Evolutionary conservation across 139 green algal species (phyloP), one percentile per base, ranked within the genome.

Genomic region (Microglena sp.): DNA sequence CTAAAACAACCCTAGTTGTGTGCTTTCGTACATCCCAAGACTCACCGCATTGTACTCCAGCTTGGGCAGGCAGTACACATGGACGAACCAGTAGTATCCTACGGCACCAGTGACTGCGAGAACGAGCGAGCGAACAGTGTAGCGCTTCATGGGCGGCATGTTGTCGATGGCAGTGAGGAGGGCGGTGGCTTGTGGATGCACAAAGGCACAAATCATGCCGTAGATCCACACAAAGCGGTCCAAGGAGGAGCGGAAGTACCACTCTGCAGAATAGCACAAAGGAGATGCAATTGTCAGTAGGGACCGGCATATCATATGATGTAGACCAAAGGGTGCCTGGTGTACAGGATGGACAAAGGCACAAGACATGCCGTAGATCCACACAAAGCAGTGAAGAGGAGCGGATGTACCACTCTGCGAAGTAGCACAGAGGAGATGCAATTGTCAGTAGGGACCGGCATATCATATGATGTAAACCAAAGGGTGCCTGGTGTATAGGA

Each of bases 211-310:
- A 2, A 95, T 28, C 92, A 98, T 98, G 73, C 92, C 92, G 45
- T 90, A 86, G 57, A 98, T 95, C 92, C 92, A 98, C 27, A 98
- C 73, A 71, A 95, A 98, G 36, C 92, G 75, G 71, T 98, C 92
- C 45, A 98, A 78, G 7, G 73, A 81, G 2, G 88, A 95, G 45
- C 92, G 85, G 80, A 98, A 98, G 66, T 85, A 89, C 88, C 88
- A 95, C 70, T 95, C 87, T 90, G 80, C 53, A 70, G 1, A 36
- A 36, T 55, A 11, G 7, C n/a, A 66, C 33, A 6, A 22, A 63
- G 43, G 18, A 18, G 43, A 18, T 18, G 43, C 43, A 53, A 53
- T 18, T 53, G 43, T 50, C 15, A n/a, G n/a, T n/a, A n/a, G n/a
- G n/a, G n/a, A n/a, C n/a, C n/a, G n/a, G n/a, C n/a, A n/a, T n/a